Evolutionary conservation across 73 alveolate genomes (phyloP).

Genomic region (Halteria grandinella): DNA sequence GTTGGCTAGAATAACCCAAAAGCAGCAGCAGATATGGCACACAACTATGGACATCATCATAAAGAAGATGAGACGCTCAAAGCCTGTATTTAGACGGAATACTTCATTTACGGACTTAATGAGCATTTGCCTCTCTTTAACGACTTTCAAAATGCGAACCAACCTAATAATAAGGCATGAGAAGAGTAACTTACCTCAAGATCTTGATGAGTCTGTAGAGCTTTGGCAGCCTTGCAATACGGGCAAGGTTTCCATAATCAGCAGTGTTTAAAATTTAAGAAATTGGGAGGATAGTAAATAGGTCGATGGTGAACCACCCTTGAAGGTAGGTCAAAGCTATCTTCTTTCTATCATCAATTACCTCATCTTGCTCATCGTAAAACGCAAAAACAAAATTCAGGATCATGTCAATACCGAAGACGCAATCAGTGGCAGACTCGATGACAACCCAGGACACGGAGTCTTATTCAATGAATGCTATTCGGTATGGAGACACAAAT

Average conservation of each 20-base stretch:
- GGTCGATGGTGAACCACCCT: constrained; percentile 72
- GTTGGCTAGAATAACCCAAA: constrained; percentile 60
- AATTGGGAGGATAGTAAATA: constrained; percentile 66
- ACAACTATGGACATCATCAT: constrained; percentile 65
- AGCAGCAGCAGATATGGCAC: constrained; percentile 78
- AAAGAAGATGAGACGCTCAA: constrained; percentile 77
- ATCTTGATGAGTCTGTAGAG: constrained; percentile 69
- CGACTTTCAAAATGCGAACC: constrained; percentile 70
- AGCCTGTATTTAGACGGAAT: constrained; percentile 63
- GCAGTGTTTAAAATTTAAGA: constrained; percentile 28
- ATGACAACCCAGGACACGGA: constrained; percentile 23
- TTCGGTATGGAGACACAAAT: constrained; percentile 71
- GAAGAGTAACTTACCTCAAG: too few relatives aligned
- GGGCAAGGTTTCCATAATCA: constrained; percentile 53
- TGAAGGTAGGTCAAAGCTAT: constrained; percentile 58
- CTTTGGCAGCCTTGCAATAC: constrained; percentile 77
- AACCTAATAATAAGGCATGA: too few relatives aligned
- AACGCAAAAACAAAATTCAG: constrained; percentile 69
- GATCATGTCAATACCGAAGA: constrained; percentile 70
- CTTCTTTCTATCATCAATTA: constrained; percentile 65
- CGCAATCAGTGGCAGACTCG: constrained; percentile 60
- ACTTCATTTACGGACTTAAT: constrained; percentile 42
- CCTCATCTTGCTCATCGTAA: constrained; percentile 70
- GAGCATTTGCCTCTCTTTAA: constrained; percentile 65
- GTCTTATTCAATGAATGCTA: constrained; percentile 70